phyloP scores from a whole-genome alignment of 1,284 basidiomycete species.

The Papiliotrema fonsecae region DNA sequence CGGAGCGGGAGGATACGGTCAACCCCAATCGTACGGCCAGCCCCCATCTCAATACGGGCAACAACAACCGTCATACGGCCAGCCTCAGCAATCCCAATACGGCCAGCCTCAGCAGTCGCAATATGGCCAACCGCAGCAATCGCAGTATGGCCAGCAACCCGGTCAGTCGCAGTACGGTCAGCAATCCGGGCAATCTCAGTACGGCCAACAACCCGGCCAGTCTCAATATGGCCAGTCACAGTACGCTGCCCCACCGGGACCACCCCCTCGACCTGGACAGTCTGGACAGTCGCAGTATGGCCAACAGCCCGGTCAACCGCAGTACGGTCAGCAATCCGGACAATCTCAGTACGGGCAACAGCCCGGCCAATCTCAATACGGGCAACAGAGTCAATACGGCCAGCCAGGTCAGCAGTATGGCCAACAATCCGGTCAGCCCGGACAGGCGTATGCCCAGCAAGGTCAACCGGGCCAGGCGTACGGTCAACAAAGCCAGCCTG shows the following conservation, averaged over 20 bases:
- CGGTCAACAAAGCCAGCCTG: conserved; percentile 1
- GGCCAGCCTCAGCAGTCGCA: conserved; percentile 4
- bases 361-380: conserved; percentile 1
- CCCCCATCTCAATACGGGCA: conserved; percentile 6
- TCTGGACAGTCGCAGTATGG: conserved; percentile 2
- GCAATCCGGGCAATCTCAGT: conserved; percentile 5
- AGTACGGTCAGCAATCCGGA: conserved; percentile 9
- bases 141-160: conserved; percentile 10
- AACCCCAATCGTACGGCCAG: conserved; percentile 2
- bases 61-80: neutral
- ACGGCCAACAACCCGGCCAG: conserved; percentile 1
- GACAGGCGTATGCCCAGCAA: conserved; percentile 6
- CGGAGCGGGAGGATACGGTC: conserved; percentile 2
- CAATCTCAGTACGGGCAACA: conserved; percentile 4
- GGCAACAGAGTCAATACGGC: conserved; percentile 9
- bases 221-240: conserved; percentile 2
- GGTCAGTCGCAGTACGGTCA: conserved; percentile 10
- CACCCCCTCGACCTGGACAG: conserved; percentile 2
- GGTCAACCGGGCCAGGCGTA: conserved; percentile 3
- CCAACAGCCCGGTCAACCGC: conserved; percentile 7
- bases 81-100: conserved; percentile 3
- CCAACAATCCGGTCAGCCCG: neutral
- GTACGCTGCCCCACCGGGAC: neutral
- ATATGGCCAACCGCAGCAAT: conserved; percentile 5
- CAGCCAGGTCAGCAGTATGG: conserved; percentile 10